These are phyloP conservation scores for Ascomycota sp. DNA, from an alignment of 2,329 filamentous ascomycete genomes.

Conservation along the genomic window DNA sequence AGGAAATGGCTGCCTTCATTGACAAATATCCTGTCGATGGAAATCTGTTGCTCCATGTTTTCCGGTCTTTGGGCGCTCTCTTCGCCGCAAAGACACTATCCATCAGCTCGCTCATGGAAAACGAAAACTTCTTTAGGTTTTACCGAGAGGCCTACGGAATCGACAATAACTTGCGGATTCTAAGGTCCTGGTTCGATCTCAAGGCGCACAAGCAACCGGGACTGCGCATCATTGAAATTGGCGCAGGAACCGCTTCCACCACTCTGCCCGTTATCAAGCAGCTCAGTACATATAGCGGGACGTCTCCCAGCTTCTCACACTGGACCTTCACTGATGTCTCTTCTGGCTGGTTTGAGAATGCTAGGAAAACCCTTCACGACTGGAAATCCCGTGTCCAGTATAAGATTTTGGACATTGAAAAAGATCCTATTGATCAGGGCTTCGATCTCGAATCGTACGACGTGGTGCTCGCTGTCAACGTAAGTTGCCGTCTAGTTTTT, in stretches of 20 bases:
- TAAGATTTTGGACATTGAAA: not conserved
- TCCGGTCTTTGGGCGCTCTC: not conserved
- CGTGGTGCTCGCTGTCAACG: not conserved
- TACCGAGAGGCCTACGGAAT: not conserved
- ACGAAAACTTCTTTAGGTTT: not conserved
- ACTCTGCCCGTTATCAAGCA: not conserved
- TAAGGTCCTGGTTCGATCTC: not conserved
- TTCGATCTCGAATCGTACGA: not conserved
- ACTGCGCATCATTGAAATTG: not conserved
- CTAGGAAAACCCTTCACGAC: not conserved
- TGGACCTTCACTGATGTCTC: not conserved
- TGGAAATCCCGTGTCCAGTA: not conserved
- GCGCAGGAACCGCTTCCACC: not conserved
- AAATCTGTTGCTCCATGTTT: slow-evolving; percentile 1
- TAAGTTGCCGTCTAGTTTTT: not conserved
- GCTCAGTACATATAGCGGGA: not conserved
- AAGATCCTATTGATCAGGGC: not conserved
- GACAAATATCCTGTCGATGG: slow-evolving; percentile 1
- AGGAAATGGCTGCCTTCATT: not conserved
- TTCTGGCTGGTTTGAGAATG: not conserved
- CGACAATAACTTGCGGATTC: not conserved
- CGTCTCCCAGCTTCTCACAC: not conserved
- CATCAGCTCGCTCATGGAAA: slow-evolving; percentile 1
- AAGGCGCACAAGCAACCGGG: not conserved
- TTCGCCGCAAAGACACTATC: not conserved